Conservation (phyloP, 306 rosid genomes). For the Cucumis cinereus region DNA sequence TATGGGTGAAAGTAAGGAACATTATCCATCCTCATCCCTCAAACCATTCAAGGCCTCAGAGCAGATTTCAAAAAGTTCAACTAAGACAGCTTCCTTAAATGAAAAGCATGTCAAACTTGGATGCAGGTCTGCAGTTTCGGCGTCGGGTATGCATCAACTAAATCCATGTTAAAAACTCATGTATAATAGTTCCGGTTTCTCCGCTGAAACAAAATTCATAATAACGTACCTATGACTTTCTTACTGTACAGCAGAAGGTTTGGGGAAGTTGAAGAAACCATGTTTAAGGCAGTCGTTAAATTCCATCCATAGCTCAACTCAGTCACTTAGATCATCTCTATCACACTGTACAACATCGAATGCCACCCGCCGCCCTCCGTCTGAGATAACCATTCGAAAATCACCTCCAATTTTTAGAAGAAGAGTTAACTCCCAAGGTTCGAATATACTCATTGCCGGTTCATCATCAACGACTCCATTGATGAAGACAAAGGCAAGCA, state of each 20-base stretch:
- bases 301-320: conserved; percentile 4
- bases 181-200: neutral
- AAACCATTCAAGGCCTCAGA: conserved; percentile 28
- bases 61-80: conserved; percentile 11
- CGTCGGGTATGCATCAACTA: conserved; percentile 20
- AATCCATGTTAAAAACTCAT: neutral
- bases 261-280: conserved; percentile 12
- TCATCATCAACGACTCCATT: conserved; percentile 8
- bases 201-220: neutral
- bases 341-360: conserved; percentile 5
- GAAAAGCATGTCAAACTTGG: conserved; percentile 17
- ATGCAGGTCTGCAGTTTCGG: conserved; percentile 4
- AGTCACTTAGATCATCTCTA: conserved; percentile 11
- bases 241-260: conserved; percentile 18
- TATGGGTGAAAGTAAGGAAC: conserved; percentile 17
- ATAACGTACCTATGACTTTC: neutral
- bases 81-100: conserved; percentile 17
- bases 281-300: conserved; percentile 1
- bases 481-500: neutral
- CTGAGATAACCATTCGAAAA: conserved; percentile 1
- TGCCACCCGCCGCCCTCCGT: neutral
- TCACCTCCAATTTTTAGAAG: conserved; percentile 7
- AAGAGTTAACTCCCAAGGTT: neutral
- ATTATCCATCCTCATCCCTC: conserved; percentile 16
- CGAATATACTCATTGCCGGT: neutral